A percentile compares a stretch with the other conserved stretches of the same genome.
Conservation (phyloP, 2,329 filamentous ascomycete genomes). For the Metarhizium humberi region DNA sequence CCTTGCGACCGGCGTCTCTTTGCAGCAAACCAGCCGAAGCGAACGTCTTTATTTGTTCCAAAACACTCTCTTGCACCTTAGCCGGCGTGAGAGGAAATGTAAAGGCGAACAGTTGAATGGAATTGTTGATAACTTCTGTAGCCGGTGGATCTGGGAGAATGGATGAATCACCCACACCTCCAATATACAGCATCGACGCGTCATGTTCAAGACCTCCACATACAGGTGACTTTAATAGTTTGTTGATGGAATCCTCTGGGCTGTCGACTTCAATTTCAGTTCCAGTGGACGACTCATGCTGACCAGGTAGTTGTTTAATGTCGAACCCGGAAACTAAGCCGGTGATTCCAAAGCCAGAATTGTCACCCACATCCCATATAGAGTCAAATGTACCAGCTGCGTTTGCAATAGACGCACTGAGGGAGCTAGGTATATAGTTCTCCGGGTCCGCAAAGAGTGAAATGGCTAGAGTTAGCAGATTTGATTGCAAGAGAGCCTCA, state of each 20-base stretch:
- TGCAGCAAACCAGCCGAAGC: conserved; percentile 72
- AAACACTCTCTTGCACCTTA: conserved; percentile 89
- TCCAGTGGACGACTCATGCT: conserved; percentile 44
- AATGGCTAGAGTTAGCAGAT: conserved; percentile 79
- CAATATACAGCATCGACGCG: conserved; percentile 68
- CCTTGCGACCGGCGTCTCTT: conserved; percentile 77
- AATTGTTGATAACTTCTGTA: conserved; percentile 90
- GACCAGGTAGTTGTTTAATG: conserved; percentile 59
- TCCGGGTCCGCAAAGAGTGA: conserved; percentile 90
- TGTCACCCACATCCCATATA: conserved; percentile 91
- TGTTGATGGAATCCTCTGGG: conserved; percentile 56
- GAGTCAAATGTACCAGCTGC: conserved; percentile 85
- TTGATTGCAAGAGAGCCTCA: conserved; percentile 83
- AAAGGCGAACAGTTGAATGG: conserved; percentile 87
- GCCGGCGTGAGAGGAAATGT: conserved; percentile 80
- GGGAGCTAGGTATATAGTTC: conserved; percentile 71
- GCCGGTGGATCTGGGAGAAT: conserved; percentile 65
- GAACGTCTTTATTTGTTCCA: conserved; percentile 89
- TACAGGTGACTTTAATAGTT: conserved; percentile 57
- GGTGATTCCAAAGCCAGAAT: conserved; percentile 88
- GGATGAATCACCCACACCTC: conserved; percentile 31
- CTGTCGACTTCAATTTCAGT: conserved; percentile 42
- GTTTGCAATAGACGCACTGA: conserved; percentile 86
- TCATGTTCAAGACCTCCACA: conserved; percentile 85
- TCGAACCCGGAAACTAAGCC: conserved; percentile 73